Conservation (phyloP, 2,329 filamentous ascomycete species). For the Aureobasidium melanogenum region DNA sequence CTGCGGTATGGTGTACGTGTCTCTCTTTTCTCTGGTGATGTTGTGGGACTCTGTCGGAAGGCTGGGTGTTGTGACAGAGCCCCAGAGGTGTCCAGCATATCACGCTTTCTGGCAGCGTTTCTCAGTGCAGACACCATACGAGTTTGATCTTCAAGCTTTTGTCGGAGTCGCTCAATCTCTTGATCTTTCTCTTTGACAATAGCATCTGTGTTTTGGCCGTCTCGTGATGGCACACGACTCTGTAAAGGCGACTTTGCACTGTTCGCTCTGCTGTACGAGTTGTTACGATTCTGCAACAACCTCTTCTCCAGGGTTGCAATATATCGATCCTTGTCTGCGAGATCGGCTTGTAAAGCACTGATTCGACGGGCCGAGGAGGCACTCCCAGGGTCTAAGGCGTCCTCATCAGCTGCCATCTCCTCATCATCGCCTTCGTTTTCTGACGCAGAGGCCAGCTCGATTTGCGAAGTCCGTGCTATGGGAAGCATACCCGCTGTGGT, state of each 20-base stretch:
- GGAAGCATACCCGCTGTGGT: conserved; percentile 24
- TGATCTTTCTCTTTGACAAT: conserved; percentile 80
- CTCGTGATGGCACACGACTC: conserved; percentile 8
- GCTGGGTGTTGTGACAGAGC: conserved; percentile 3
- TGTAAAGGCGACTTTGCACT: conserved; percentile 52
- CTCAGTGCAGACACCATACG: conserved; percentile 83
- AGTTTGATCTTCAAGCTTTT: conserved; percentile 87
- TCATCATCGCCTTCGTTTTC: conserved; percentile 38
- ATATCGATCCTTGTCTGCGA: conserved; percentile 94
- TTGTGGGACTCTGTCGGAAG: background rate
- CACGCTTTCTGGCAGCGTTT: conserved; percentile 75
- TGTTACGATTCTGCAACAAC: conserved; percentile 77
- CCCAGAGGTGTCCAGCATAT: conserved; percentile 40
- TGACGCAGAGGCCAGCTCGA: conserved; percentile 16
- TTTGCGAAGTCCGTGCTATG: conserved; percentile 20
- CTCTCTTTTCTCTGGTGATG: background rate
- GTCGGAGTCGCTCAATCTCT: conserved; percentile 85
- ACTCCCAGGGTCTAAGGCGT: conserved; percentile 42
- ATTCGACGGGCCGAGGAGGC: conserved; percentile 81
- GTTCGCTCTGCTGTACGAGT: conserved; percentile 81
- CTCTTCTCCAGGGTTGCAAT: conserved; percentile 90
- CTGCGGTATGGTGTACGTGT: conserved; percentile 15
- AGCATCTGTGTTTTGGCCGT: conserved; percentile 24
- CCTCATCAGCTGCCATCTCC: conserved; percentile 45
- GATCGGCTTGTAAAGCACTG: conserved; percentile 82